A percentile compares a stretch with the other conserved stretches of the same genome.
Conservation (phyloP, 1,284 basidiomycete species). For the Macrocystidia cucumis region DNA sequence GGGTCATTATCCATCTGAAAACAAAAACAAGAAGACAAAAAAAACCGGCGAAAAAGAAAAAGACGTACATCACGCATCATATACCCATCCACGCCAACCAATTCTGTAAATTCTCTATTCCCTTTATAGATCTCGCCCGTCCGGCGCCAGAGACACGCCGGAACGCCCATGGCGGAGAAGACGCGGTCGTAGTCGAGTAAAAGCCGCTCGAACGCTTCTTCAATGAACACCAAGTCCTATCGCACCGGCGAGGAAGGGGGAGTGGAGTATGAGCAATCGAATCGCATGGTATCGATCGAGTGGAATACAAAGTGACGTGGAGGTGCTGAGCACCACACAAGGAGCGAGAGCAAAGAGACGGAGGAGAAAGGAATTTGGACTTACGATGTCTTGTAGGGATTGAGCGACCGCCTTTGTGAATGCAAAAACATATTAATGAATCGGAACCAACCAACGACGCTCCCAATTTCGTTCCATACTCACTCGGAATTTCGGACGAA, state of each 20-base stretch:
- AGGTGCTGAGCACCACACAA: too few species aligned
- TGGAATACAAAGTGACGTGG: constrained; percentile 1
- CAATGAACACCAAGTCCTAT: constrained; percentile 93
- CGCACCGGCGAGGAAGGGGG: constrained; percentile 1
- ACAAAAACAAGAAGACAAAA: constrained; percentile 10
- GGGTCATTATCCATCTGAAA: not conserved
- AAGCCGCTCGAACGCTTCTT: constrained; percentile 94
- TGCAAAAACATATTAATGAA: not conserved
- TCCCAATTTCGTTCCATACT: constrained; percentile 22
- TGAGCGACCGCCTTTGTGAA: constrained; percentile 89
- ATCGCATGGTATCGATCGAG: not conserved
- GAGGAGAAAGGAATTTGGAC: constrained; percentile 15
- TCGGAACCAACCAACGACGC: constrained; percentile 1
- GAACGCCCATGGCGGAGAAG: constrained; percentile 93
- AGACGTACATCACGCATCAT: constrained; percentile 69
- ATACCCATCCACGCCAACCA: constrained; percentile 78
- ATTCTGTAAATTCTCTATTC: constrained; percentile 89
- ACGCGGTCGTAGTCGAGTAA: constrained; percentile 95
- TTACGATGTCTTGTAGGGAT: constrained; percentile 78
- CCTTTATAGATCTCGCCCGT: constrained; percentile 99
- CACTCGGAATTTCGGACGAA: constrained; percentile 90
- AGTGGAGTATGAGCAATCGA: not conserved
- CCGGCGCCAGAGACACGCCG: constrained; percentile 92
- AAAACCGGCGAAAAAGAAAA: constrained; percentile 13
- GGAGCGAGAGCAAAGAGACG: constrained; percentile 4